Percentiles rank a stretch among this genome's conserved stretches.
Conservation (phyloP, 2,329 filamentous ascomycete species). For the Exserohilum turcica region DNA sequence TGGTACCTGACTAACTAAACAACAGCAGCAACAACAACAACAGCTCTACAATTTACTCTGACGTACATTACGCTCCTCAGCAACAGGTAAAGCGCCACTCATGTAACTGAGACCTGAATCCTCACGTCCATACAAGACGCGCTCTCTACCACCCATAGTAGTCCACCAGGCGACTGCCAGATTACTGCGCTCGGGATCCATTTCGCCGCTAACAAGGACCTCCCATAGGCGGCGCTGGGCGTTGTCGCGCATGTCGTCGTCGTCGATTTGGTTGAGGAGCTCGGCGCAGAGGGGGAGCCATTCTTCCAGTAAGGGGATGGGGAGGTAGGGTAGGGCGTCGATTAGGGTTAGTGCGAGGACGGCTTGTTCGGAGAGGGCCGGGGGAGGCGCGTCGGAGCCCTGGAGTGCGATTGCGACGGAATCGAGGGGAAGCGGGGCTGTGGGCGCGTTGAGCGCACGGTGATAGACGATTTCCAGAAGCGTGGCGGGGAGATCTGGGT, state of each 20-base stretch:
- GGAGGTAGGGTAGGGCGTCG: slow-evolving; percentile 76
- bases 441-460: slow-evolving; percentile 62
- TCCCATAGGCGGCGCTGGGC: slow-evolving; percentile 79
- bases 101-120: slow-evolving; percentile 51
- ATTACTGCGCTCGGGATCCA: slow-evolving; percentile 83
- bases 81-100: slow-evolving; percentile 59
- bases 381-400: slow-evolving; percentile 41
- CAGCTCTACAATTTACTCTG: slow-evolving; percentile 56
- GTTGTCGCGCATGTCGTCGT: slow-evolving; percentile 64
- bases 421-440: slow-evolving; percentile 50
- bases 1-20: no score
- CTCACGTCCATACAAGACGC: slow-evolving; percentile 62
- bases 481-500: slow-evolving; percentile 79
- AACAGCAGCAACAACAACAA: background rate
- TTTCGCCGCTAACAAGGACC: slow-evolving; percentile 76
- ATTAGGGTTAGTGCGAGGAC: slow-evolving; percentile 77
- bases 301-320: slow-evolving; percentile 72
- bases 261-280: slow-evolving; percentile 67
- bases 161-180: slow-evolving; percentile 89
- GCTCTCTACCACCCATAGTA: slow-evolving; percentile 63
- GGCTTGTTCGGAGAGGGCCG: slow-evolving; percentile 74
- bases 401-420: slow-evolving; percentile 47
- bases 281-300: slow-evolving; percentile 77
- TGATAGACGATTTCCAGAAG: slow-evolving; percentile 78
- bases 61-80: slow-evolving; percentile 26